Evolutionary conservation across 2,329 filamentous ascomycete species (phyloP).

Genomic region (Aspergillus sergii): DNA sequence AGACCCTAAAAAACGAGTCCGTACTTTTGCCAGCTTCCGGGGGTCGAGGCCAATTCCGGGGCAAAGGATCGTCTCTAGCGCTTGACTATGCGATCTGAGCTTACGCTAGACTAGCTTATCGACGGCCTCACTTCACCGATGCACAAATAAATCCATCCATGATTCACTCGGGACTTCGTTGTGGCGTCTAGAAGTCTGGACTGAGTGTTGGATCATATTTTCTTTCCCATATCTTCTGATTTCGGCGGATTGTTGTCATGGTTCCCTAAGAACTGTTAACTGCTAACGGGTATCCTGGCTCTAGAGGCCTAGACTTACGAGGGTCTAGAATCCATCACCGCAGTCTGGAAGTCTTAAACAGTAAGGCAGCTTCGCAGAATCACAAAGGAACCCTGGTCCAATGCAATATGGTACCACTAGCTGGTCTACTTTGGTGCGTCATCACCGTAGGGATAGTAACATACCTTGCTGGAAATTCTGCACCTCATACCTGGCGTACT

Average conservation of each 20-base stretch:
- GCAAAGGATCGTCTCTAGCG: conserved; percentile 11
- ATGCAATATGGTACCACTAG: not conserved
- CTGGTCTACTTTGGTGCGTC: not conserved
- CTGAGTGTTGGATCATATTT: not conserved
- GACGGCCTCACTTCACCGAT: conserved; percentile 12
- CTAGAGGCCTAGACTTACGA: not conserved
- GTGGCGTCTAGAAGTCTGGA: not conserved
- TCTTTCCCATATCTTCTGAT: not conserved
- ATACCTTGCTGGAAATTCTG: not conserved
- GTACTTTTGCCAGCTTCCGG: conserved; percentile 12
- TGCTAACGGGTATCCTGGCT: not conserved
- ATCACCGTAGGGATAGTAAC: not conserved
- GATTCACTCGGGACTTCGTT: not conserved
- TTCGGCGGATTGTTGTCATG: not conserved
- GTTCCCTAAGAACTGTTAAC: too few relatives aligned
- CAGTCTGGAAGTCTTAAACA: not conserved
- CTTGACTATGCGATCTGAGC: conserved; percentile 10
- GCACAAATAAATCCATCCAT: conserved; percentile 3
- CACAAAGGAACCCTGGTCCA: not conserved
- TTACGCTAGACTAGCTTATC: conserved; percentile 18
- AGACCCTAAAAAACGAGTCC: not conserved
- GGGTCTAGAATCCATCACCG: not conserved
- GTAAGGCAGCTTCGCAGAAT: not conserved
- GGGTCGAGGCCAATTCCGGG: conserved; percentile 2
- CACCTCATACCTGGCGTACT: not conserved